Percentiles rank a stretch among this genome's conserved stretches.
Evolutionary conservation across 768 basidiomycete species (phyloP).

Genomic region (Hydnum rufescens): DNA sequence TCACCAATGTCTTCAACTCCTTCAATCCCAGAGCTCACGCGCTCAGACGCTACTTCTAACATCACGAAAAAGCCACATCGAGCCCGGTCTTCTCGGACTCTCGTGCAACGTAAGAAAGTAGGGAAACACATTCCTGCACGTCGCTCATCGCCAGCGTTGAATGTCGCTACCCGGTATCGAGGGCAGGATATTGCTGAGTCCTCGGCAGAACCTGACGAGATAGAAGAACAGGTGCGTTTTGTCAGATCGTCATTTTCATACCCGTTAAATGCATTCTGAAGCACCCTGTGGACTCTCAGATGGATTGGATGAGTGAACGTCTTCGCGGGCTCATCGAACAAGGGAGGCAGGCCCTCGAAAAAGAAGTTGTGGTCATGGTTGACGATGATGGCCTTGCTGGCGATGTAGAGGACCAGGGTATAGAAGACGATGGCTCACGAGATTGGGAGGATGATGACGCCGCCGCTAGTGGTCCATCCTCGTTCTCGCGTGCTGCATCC

Average conservation of each 20-base stretch:
- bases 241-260: slow-evolving; percentile 1
- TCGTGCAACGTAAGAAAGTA: too few species aligned
- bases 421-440: slow-evolving; percentile 54
- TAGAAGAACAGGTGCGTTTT: slow-evolving; percentile 28
- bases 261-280: background rate
- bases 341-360: slow-evolving; percentile 53
- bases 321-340: slow-evolving; percentile 53
- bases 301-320: slow-evolving; percentile 68
- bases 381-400: slow-evolving; percentile 19
- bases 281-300: slow-evolving; percentile 22
- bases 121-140: too few species aligned
- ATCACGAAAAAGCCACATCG: too few species aligned
- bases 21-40: too few species aligned
- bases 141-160: background rate
- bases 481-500: background rate
- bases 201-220: slow-evolving; percentile 20
- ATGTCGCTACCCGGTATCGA: background rate
- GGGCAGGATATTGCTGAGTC: slow-evolving; percentile 27
- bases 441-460: slow-evolving; percentile 52
- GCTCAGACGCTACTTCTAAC: too few species aligned
- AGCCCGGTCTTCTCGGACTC: too few species aligned
- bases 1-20: too few species aligned
- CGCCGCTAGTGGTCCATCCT: background rate
- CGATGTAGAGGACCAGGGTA: slow-evolving; percentile 52
- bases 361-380: slow-evolving; percentile 37